These are phyloP conservation scores for Fomitopsis schrenkii DNA, from an alignment of 1,284 basidiomycete genomes.

Conservation along the genomic window DNA sequence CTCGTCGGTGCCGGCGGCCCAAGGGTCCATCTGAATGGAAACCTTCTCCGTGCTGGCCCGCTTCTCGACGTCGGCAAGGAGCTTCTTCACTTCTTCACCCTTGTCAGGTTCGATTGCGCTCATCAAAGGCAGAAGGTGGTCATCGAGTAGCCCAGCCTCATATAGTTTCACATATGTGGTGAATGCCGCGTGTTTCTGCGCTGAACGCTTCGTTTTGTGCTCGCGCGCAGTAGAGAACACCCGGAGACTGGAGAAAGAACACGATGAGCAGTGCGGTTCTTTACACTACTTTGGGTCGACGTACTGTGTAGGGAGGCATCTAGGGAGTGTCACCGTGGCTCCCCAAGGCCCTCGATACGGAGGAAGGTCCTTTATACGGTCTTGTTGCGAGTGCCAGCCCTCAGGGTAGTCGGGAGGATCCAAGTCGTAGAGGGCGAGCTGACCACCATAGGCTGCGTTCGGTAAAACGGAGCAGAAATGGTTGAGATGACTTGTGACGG, in stretches of 20 bases:
- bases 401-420: slow-evolving; percentile 60
- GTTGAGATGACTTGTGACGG: slow-evolving; percentile 64
- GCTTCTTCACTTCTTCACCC: slow-evolving; percentile 61
- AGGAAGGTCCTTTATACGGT: slow-evolving; percentile 13
- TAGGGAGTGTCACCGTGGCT: slow-evolving; percentile 62
- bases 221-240: slow-evolving; percentile 44
- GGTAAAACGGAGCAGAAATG: slow-evolving; percentile 76
- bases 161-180: slow-evolving; percentile 62
- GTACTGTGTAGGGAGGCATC: slow-evolving; percentile 41
- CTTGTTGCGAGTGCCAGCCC: slow-evolving; percentile 54
- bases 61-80: slow-evolving; percentile 61
- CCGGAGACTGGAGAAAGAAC: slow-evolving; percentile 32
- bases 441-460: slow-evolving; percentile 45
- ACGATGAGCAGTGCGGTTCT: background rate
- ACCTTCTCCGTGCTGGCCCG: slow-evolving; percentile 53
- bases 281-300: background rate
- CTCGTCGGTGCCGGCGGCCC: slow-evolving; percentile 32
- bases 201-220: slow-evolving; percentile 54
- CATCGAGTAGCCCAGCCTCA: slow-evolving; percentile 57
- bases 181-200: slow-evolving; percentile 69
- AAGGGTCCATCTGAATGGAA: slow-evolving; percentile 60
- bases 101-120: slow-evolving; percentile 47
- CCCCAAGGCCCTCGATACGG: slow-evolving; percentile 54
- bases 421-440: slow-evolving; percentile 59
- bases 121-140: slow-evolving; percentile 66